These are phyloP conservation scores for Plasmodium sp. DNA, from an alignment of 169 alveolate species.

Conservation along the genomic window DNA sequence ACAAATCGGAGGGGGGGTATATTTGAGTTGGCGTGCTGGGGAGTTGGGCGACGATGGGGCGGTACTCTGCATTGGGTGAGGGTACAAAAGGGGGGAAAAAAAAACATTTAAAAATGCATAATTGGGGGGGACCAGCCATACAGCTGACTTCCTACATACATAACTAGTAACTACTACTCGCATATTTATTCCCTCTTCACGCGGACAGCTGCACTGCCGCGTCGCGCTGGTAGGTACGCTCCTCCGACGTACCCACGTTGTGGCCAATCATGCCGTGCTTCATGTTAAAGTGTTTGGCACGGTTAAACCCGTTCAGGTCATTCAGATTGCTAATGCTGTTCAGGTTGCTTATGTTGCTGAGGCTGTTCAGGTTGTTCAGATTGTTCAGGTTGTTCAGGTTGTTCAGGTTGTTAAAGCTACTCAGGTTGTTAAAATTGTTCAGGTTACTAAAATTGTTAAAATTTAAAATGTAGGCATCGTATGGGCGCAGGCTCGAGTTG, in stretches of 20 bases:
- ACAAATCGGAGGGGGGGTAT: constrained; percentile 10
- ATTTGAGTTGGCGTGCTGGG: constrained; percentile 24
- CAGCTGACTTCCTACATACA: neutral
- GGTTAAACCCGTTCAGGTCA: neutral
- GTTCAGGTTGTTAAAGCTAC: neutral
- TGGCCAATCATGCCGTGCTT: constrained; percentile 39
- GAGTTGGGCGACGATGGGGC: constrained; percentile 6
- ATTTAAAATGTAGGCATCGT: constrained; percentile 27
- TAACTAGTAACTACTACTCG: neutral
- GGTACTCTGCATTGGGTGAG: neutral
- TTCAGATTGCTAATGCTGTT: neutral
- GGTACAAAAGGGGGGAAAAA: neutral
- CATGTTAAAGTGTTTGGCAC: neutral
- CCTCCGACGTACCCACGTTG: constrained; percentile 33
- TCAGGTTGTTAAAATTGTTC: neutral
- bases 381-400: neutral
- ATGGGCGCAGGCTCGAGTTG: constrained; percentile 43
- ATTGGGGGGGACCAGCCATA: neutral
- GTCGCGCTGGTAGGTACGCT: neutral
- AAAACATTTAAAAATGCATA: neutral
- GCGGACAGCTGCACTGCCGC: neutral
- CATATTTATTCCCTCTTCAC: neutral
- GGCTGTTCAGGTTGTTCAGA: neutral
- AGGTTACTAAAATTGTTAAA: constrained; percentile 17
- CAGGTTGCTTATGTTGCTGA: neutral